Percentiles rank a stretch among this genome's conserved stretches.
phyloP scores from a whole-genome alignment of 768 basidiomycete species.

The Baorangia bicolor region DNA sequence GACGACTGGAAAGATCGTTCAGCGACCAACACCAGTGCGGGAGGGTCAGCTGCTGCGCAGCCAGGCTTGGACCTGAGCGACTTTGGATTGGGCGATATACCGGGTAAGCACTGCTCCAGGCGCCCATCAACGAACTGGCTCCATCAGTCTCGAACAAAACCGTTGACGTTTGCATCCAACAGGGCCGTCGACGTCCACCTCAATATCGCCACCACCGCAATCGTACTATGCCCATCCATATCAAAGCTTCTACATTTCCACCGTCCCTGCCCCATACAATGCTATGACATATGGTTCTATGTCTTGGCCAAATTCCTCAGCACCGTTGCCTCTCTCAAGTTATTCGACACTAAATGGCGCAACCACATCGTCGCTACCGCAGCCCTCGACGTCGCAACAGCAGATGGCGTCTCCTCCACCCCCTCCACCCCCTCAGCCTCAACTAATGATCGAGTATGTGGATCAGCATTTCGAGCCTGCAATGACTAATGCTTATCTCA shows the following conservation, averaged over 20 bases:
- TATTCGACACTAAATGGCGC: conserved; percentile 81
- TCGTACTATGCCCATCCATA: conserved; percentile 42
- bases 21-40: conserved; percentile 21
- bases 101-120: conserved; percentile 40
- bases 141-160: not conserved
- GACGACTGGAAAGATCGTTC: conserved; percentile 42
- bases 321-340: conserved; percentile 59
- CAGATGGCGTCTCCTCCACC: conserved; percentile 31
- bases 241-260: conserved; percentile 41
- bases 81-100: conserved; percentile 42
- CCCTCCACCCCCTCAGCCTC: conserved; percentile 24
- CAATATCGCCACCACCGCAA: conserved; percentile 41
- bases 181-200: conserved; percentile 41
- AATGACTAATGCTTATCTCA: conserved; percentile 14
- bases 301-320: conserved; percentile 43
- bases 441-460: conserved; percentile 71
- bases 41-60: conserved; percentile 33
- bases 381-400: conserved; percentile 31
- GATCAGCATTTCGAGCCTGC: not conserved
- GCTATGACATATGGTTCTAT: conserved; percentile 52
- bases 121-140: conserved; percentile 24
- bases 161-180: conserved; percentile 13
- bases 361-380: conserved; percentile 46
- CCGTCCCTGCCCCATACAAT: conserved; percentile 48
- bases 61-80: conserved; percentile 41